Percentiles rank a stretch among this genome's conserved stretches.
Conservation (phyloP, 176 grass and related monocot species). For the Typha latifolia region DNA sequence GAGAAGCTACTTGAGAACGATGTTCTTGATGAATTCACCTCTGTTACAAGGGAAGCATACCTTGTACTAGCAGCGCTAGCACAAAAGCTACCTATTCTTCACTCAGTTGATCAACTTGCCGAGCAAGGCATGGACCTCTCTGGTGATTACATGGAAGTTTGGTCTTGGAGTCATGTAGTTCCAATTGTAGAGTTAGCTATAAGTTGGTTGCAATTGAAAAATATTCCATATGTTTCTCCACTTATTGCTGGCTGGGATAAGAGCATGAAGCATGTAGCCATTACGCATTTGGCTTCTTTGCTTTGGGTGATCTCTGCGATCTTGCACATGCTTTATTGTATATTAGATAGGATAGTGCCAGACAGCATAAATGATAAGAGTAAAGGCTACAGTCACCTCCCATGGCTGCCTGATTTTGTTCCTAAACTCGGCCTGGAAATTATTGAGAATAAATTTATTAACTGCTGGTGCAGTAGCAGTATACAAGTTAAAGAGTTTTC, state of each 20-base stretch:
- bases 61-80: constrained; percentile 65
- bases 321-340: constrained; percentile 64
- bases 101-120: constrained; percentile 41
- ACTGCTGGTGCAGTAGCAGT: constrained; percentile 17
- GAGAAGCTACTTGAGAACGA: constrained; percentile 50
- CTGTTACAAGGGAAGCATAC: constrained; percentile 73
- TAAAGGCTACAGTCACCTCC: constrained; percentile 30
- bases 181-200: constrained; percentile 72
- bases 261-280: constrained; percentile 15
- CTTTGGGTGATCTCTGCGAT: constrained; percentile 80
- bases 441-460: constrained; percentile 63
- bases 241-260: constrained; percentile 25
- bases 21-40: constrained; percentile 62
- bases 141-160: constrained; percentile 30
- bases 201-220: constrained; percentile 55
- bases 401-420: constrained; percentile 78
- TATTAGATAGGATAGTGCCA: constrained; percentile 65
- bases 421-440: constrained; percentile 70
- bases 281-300: constrained; percentile 25
- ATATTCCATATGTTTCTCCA: constrained; percentile 35
- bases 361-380: constrained; percentile 11
- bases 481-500: constrained; percentile 14
- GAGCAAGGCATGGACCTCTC: constrained; percentile 26
- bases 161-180: constrained; percentile 72
- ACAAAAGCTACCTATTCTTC: constrained; percentile 66